Percentiles rank a stretch among this genome's conserved stretches.
Evolutionary conservation across 2,329 filamentous ascomycete species (phyloP).

Genomic region (Sclerotinia glacialis): DNA sequence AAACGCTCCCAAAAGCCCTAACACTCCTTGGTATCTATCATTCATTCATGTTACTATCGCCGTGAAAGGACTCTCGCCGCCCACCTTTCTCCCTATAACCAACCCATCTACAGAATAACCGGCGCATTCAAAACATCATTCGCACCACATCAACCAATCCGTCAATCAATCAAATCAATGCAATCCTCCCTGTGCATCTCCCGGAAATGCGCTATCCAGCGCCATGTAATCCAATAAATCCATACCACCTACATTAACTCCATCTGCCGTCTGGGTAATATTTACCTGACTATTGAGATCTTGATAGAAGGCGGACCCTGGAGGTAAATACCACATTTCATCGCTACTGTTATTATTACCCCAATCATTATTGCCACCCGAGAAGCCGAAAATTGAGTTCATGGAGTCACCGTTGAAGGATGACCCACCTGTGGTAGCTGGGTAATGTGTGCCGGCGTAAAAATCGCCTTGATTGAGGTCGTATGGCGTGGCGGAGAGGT

Average conservation of each 20-base stretch:
- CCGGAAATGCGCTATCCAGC: conserved; percentile 46
- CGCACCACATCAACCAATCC: background rate
- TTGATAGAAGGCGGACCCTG: conserved; percentile 62
- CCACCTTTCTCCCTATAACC: too few species aligned
- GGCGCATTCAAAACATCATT: too few species aligned
- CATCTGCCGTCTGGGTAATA: conserved; percentile 65
- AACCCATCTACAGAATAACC: background rate
- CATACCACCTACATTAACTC: conserved; percentile 63
- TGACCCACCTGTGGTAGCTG: conserved; percentile 29
- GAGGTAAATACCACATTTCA: conserved; percentile 66
- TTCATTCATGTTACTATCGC: background rate
- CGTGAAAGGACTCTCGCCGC: background rate
- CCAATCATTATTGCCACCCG: conserved; percentile 30
- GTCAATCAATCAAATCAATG: background rate
- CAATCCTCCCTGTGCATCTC: conserved; percentile 12
- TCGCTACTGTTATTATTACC: conserved; percentile 26
- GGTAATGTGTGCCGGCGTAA: conserved; percentile 45
- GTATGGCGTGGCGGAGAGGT: conserved; percentile 62
- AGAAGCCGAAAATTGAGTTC: conserved; percentile 32
- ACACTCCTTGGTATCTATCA: conserved; percentile 6
- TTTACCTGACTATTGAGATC: conserved; percentile 58
- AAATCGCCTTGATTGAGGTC: conserved; percentile 56
- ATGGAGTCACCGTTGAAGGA: conserved; percentile 31
- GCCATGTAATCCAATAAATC: conserved; percentile 68
- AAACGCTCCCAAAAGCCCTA: background rate